Conservation (phyloP, 371 early-diverging fungal species). For the Phascolomyces articulosus region DNA sequence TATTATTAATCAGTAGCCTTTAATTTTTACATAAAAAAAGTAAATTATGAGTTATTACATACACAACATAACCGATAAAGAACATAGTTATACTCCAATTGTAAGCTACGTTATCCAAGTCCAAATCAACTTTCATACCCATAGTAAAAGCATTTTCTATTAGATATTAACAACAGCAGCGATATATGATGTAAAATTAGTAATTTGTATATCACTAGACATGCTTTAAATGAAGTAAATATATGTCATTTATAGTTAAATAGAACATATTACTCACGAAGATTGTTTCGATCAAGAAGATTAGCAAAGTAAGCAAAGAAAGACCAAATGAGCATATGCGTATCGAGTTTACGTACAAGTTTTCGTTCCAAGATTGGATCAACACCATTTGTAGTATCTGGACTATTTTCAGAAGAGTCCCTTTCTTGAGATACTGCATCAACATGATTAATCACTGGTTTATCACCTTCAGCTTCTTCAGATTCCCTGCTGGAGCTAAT, state of each 20-base stretch:
- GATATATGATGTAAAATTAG: not conserved
- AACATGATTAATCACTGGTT: not conserved
- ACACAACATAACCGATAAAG: constrained; percentile 72
- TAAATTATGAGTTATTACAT: not conserved
- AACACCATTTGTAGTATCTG: not conserved
- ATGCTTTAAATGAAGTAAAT: no score
- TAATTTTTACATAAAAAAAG: not conserved
- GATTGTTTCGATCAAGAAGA: constrained; percentile 76
- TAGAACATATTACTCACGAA: constrained; percentile 49
- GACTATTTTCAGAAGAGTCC: not conserved
- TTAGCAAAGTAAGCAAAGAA: constrained; percentile 72
- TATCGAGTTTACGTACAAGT: constrained; percentile 67
- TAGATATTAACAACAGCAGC: not conserved
- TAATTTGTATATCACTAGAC: not conserved
- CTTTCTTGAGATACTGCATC: not conserved
- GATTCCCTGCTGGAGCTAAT: not conserved
- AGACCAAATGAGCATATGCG: constrained; percentile 69
- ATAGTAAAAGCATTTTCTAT: constrained; percentile 47
- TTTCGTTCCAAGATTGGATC: constrained; percentile 5
- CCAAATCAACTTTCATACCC: constrained; percentile 52
- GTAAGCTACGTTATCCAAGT: constrained; percentile 47
- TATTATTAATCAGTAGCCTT: no score
- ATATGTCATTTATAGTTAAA: no score
- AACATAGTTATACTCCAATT: constrained; percentile 70
- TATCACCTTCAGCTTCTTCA: not conserved